Conservation (phyloP, 1,284 basidiomycete genomes). For the Apiotrichum laibachii region DNA sequence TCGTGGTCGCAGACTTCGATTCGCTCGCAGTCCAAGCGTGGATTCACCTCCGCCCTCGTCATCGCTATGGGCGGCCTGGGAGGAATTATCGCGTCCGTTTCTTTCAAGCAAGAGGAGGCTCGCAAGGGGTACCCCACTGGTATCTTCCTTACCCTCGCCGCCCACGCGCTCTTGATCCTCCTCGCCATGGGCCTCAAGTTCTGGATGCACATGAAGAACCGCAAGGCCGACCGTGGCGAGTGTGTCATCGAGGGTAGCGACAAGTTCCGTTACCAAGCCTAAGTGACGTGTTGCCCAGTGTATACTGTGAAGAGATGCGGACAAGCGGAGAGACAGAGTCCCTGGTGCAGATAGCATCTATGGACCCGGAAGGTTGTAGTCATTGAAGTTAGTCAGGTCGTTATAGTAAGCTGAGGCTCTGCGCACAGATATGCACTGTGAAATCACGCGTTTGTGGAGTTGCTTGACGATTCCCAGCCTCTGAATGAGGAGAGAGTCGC, state of each 20-base stretch:
- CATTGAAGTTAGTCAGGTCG: too few relatives aligned
- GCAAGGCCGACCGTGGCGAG: conserved; percentile 12
- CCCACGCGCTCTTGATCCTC: conserved; percentile 2
- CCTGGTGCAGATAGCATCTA: too few relatives aligned
- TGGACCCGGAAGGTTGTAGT: too few relatives aligned
- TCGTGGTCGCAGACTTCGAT: conserved; percentile 51
- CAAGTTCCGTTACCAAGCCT: conserved; percentile 17
- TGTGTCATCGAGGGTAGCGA: conserved; percentile 11
- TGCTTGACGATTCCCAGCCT: too few relatives aligned
- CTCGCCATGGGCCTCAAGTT: conserved; percentile 3
- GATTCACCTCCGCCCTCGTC: conserved; percentile 26
- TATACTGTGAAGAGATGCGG: background rate
- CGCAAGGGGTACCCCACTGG: conserved; percentile 12
- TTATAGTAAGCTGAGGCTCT: too few relatives aligned
- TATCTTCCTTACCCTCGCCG: conserved; percentile 13
- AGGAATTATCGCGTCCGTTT: background rate
- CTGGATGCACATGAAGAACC: conserved; percentile 17
- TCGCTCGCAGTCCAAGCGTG: conserved; percentile 49
- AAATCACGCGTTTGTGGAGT: too few relatives aligned
- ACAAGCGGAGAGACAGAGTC: too few relatives aligned
- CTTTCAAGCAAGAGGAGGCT: conserved; percentile 15
- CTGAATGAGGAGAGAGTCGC: too few relatives aligned
- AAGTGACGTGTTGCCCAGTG: background rate
- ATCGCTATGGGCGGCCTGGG: conserved; percentile 22
- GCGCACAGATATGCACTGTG: too few relatives aligned